Evolutionary conservation across 768 basidiomycete species (phyloP).

Genomic region (Agaricus blazei): DNA sequence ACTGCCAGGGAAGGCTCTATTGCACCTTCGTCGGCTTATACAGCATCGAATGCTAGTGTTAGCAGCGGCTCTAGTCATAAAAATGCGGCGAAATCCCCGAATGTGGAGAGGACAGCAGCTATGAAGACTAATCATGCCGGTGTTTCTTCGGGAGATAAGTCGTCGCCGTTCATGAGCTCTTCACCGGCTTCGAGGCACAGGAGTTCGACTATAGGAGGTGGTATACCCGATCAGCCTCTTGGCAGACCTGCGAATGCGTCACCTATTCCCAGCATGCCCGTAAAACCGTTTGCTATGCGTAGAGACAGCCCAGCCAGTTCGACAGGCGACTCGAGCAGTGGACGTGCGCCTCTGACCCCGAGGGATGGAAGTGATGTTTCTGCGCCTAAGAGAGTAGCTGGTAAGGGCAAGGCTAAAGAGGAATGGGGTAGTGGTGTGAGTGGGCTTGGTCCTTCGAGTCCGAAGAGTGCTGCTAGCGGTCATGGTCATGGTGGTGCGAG

Average conservation of each 20-base stretch:
- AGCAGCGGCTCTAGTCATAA: neutral
- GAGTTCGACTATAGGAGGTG: slow-evolving; percentile 36
- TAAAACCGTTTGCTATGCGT: slow-evolving; percentile 52
- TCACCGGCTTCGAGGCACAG: slow-evolving; percentile 23
- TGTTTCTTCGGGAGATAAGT: slow-evolving; percentile 1
- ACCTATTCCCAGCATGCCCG: slow-evolving; percentile 23
- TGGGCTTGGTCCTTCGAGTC: slow-evolving; percentile 20
- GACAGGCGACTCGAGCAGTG: slow-evolving; percentile 80
- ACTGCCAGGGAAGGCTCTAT: slow-evolving; percentile 8
- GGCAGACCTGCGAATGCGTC: slow-evolving; percentile 17
- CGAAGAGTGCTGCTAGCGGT: neutral
- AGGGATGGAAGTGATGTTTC: slow-evolving; percentile 67
- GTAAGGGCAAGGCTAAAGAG: slow-evolving; percentile 16
- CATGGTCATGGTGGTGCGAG: slow-evolving; percentile 3
- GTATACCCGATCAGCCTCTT: slow-evolving; percentile 20
- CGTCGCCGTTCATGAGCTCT: neutral
- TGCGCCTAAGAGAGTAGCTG: slow-evolving; percentile 13
- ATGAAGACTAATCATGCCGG: slow-evolving; percentile 9
- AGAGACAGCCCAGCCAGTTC: slow-evolving; percentile 79
- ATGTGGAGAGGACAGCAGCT: slow-evolving; percentile 11
- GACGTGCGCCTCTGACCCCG: slow-evolving; percentile 70
- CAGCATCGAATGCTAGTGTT: slow-evolving; percentile 1
- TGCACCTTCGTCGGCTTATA: slow-evolving; percentile 2
- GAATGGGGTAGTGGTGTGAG: slow-evolving; percentile 27
- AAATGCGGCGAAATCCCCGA: neutral